Percentiles rank a stretch among this genome's conserved stretches.
phyloP scores from a whole-genome alignment of 495 filamentous ascomycete species.

The Neurospora sp. region DNA sequence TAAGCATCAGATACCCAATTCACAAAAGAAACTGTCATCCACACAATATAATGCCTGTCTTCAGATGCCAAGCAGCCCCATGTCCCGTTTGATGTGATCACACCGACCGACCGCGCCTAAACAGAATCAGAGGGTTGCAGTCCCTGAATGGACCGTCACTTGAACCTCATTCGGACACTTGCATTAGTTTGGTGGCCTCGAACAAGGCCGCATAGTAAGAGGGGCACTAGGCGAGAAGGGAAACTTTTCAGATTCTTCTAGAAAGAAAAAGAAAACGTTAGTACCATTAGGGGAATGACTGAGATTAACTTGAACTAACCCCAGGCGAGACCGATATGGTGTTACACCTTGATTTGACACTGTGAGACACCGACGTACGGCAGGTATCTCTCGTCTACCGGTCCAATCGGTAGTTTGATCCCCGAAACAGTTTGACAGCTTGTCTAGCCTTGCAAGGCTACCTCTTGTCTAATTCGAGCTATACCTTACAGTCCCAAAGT shows the following conservation, averaged over 20 bases:
- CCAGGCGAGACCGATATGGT: background rate
- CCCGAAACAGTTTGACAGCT: background rate
- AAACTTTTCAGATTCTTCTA: background rate
- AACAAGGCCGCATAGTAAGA: background rate
- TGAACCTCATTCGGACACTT: background rate
- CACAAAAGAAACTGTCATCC: background rate
- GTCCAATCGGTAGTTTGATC: background rate
- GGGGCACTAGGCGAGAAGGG: background rate
- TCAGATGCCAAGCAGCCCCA: background rate
- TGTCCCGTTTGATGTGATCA: background rate
- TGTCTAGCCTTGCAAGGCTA: background rate
- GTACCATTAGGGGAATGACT: too few species aligned
- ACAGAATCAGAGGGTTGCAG: background rate
- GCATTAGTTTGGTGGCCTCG: background rate
- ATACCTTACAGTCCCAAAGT: background rate
- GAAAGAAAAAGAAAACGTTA: background rate
- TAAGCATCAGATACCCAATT: background rate
- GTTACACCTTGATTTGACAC: background rate
- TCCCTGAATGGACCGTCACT: background rate
- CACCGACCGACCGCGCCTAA: background rate
- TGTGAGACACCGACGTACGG: background rate
- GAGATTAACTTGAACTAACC: background rate
- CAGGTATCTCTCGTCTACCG: background rate
- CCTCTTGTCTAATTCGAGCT: background rate
- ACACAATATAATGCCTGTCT: background rate